These are phyloP conservation scores for Serendipita vermifera DNA, from an alignment of 768 basidiomycete genomes.

Conservation along the genomic window DNA sequence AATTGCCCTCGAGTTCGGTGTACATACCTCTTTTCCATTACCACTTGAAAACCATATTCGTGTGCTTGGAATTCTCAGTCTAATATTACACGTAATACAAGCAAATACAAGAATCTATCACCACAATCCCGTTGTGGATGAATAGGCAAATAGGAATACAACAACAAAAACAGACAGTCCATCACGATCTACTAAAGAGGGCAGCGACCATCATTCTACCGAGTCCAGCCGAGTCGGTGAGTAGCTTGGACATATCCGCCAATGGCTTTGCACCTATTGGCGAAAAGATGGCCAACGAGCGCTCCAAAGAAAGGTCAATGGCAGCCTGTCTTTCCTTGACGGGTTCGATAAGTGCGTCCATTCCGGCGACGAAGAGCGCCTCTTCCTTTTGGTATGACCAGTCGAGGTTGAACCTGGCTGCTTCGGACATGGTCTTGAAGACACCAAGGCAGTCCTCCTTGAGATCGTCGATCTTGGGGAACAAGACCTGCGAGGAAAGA, in stretches of 20 bases:
- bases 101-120: too few species aligned
- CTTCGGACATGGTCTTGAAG: not conserved
- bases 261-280: not conserved
- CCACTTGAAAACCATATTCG: too few species aligned
- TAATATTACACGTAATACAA: too few species aligned
- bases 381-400: not conserved
- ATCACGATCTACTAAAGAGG: not conserved
- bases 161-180: too few species aligned
- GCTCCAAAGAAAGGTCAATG: not conserved
- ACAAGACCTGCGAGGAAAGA: not conserved
- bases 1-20: too few species aligned
- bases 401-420: not conserved
- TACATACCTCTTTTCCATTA: too few species aligned
- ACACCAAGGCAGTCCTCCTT: not conserved
- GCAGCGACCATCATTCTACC: not conserved
- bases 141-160: too few species aligned
- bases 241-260: not conserved
- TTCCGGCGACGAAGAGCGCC: not conserved
- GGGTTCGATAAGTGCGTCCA: not conserved
- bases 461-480: not conserved
- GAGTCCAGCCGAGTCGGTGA: not conserved
- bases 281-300: not conserved
- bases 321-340: not conserved
- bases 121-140: too few species aligned
- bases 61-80: too few species aligned